Evolutionary conservation across 768 basidiomycete genomes (phyloP).

Genomic region (Trametopsis cervina): DNA sequence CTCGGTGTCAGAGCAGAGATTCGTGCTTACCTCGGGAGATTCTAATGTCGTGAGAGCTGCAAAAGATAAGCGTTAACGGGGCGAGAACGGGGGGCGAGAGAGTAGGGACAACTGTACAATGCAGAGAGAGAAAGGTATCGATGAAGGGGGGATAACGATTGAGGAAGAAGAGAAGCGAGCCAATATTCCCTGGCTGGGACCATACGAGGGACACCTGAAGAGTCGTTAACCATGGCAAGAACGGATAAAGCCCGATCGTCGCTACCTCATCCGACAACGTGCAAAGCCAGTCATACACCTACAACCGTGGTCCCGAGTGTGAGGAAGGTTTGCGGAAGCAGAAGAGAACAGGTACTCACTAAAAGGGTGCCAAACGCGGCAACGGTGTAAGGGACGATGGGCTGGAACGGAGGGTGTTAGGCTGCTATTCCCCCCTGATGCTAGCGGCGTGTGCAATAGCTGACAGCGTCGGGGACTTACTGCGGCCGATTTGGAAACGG

Average conservation of each 20-base stretch:
- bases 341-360: too few species aligned
- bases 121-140: slow-evolving; percentile 30
- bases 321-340: too few species aligned
- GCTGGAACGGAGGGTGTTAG: too few species aligned
- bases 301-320: too few species aligned
- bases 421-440: too few species aligned
- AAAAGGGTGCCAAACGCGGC: too few species aligned
- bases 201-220: slow-evolving; percentile 29
- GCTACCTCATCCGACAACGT: slow-evolving; percentile 31
- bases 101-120: slow-evolving; percentile 15
- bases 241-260: neutral
- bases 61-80: neutral
- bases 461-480: too few species aligned
- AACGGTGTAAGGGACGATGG: too few species aligned
- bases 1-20: too few species aligned
- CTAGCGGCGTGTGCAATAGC: too few species aligned
- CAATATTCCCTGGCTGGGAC: slow-evolving; percentile 24
- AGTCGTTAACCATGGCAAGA: neutral
- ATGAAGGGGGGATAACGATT: slow-evolving; percentile 36
- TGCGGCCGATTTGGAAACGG: too few species aligned
- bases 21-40: neutral
- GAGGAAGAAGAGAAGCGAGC: slow-evolving; percentile 29
- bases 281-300: slow-evolving; percentile 32
- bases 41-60: neutral
- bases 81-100: neutral